Evolutionary conservation across 179 eudicot species (phyloP).

Genomic region (Heliamphora pulchella): DNA sequence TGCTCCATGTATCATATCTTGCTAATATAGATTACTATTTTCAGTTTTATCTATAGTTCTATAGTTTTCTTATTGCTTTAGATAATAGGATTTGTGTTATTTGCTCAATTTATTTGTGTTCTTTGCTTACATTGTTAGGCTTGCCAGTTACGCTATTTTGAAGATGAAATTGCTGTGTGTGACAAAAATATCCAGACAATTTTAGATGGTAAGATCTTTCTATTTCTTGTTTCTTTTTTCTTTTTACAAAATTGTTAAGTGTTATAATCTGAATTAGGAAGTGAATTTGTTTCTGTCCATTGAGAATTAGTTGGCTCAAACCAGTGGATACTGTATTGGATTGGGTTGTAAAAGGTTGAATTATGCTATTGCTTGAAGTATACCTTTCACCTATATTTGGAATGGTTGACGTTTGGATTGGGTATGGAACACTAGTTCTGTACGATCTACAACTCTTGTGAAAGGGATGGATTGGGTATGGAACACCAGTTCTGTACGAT

Average conservation of each 20-base stretch:
- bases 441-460: background rate
- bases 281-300: background rate
- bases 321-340: background rate
- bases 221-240: constrained; percentile 6
- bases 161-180: constrained; percentile 47
- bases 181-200: constrained; percentile 43
- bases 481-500: background rate
- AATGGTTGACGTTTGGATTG: background rate
- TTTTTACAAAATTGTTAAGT: background rate
- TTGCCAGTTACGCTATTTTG: constrained; percentile 33
- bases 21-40: background rate
- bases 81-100: background rate
- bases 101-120: background rate
- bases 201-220: constrained; percentile 37
- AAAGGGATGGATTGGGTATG: background rate
- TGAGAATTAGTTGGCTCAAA: constrained; percentile 1
- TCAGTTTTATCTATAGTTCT: background rate
- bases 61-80: background rate
- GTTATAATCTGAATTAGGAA: background rate
- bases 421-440: background rate
- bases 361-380: background rate
- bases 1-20: background rate
- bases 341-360: background rate
- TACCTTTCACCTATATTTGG: background rate
- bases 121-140: constrained; percentile 32